These are phyloP conservation scores for Biscutella laevigata DNA, from an alignment of 441 rosid genomes.

Conservation along the genomic window DNA sequence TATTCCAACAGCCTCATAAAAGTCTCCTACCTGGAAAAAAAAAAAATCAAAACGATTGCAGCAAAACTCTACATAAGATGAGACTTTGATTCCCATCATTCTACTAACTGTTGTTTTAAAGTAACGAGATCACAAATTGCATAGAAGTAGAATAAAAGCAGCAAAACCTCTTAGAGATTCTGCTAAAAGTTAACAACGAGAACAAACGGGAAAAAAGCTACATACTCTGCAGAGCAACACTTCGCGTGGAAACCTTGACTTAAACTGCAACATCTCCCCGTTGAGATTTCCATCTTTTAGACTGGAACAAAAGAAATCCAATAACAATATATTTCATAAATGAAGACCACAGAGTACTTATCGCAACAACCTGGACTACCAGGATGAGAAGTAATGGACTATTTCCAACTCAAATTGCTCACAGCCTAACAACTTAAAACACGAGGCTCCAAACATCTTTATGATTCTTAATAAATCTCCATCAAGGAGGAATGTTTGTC, in stretches of 20 bases:
- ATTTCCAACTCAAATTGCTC: background rate
- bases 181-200: background rate
- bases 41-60: background rate
- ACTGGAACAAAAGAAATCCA: conserved; percentile 37
- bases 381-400: background rate
- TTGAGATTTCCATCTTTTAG: conserved; percentile 88
- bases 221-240: conserved; percentile 95
- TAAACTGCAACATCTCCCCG: conserved; percentile 85
- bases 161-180: background rate
- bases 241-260: conserved; percentile 91
- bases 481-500: background rate
- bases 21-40: conserved; percentile 75
- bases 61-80: background rate
- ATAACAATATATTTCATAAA: conserved; percentile 4
- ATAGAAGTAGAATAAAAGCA: background rate
- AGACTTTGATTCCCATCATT: background rate
- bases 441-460: background rate
- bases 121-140: background rate
- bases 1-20: conserved; percentile 93
- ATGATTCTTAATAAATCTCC: background rate
- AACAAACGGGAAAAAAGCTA: background rate
- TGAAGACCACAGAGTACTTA: background rate
- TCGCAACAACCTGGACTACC: background rate
- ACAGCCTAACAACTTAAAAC: background rate
- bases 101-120: background rate